Base-by-base conservation (phyloP, 176 grass and related monocot genomes). In the Oryza rufipogon region DNA sequence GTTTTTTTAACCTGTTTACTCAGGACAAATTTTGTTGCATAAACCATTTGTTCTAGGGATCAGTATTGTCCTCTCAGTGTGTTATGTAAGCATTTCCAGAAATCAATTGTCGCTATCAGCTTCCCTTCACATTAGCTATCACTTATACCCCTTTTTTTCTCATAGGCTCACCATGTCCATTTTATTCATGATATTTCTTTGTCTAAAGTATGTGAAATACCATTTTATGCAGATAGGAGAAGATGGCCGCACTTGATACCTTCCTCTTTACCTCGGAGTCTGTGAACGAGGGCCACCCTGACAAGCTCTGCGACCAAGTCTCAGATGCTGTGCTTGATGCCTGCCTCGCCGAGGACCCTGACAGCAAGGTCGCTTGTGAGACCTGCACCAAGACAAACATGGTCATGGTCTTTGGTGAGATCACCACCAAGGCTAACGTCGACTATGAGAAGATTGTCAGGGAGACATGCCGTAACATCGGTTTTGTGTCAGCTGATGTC, bases 321-420 rank as follows among this genome's bases (percentile, higher is more conserved):
- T 88, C 86, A 30, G 86, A 88, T 83, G 86, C 86, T 0, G 86
- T 88, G 20, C 86, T 88, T 65, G 86, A 88, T 4, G 86, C 86
- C 68, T 88, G 86, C 86, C 86, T 88, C 71, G 86, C 86, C 3
- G 80, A 88, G 80, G 86, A 88, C 66, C 86, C 86, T 1, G 86
- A 88, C 80, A 88, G 86, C 86, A 88, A 88, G 80, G 86, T 88
- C 64, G 86, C 86, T 65, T 88, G 86, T 25, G 86, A 88, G 86
- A 88, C 86, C 41, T 88, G 86, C 86, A 88, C 86, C 66, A 88
- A 88, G 80, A 88, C 86, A 41, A 83, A 88, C 86, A 88, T 88
- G 86, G 86, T 88, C 73, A 88, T 88, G 86, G 86, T 88, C 66
- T 88, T 88, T 78, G 86, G 86, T 22, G 86, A 88, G 86, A 88